Evolutionary conservation across 73 alveolate genomes (phyloP).

Genomic region (Blepharisma stoltei): DNA sequence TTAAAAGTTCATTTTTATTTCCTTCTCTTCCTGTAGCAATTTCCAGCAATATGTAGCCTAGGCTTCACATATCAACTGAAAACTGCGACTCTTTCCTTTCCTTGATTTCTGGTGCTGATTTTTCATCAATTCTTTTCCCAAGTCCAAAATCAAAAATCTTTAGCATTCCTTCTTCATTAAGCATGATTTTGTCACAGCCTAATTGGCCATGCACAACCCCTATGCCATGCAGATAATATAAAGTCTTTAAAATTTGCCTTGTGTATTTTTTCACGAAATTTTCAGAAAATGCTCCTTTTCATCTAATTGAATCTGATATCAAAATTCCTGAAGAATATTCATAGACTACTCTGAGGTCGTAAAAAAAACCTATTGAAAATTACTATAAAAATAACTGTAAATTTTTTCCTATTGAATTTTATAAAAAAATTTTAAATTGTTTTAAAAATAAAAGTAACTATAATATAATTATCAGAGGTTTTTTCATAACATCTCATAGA

Average conservation of each 20-base stretch:
- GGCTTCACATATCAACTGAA: slow-evolving; percentile 13
- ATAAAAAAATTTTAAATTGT: no score
- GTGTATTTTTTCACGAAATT: background rate
- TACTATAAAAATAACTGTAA: no score
- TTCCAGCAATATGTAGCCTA: background rate
- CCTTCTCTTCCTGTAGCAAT: background rate
- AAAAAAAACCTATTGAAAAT: no score
- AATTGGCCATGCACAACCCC: slow-evolving; percentile 8
- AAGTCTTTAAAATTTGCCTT: background rate
- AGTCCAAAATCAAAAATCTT: slow-evolving; percentile 11
- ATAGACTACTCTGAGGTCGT: no score
- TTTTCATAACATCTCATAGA: no score
- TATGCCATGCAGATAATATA: background rate
- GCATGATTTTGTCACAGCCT: background rate
- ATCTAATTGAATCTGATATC: background rate
- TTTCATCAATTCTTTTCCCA: background rate
- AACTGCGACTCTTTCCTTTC: background rate
- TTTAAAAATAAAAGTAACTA: no score
- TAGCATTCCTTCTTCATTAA: background rate
- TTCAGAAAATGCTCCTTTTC: background rate
- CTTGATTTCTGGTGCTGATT: background rate
- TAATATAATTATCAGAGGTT: no score
- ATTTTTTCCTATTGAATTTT: no score
- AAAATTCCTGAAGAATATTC: background rate
- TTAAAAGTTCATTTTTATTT: background rate